Evolutionary conservation across 495 filamentous ascomycete genomes (phyloP).

Genomic region (Patellaria atrata): DNA sequence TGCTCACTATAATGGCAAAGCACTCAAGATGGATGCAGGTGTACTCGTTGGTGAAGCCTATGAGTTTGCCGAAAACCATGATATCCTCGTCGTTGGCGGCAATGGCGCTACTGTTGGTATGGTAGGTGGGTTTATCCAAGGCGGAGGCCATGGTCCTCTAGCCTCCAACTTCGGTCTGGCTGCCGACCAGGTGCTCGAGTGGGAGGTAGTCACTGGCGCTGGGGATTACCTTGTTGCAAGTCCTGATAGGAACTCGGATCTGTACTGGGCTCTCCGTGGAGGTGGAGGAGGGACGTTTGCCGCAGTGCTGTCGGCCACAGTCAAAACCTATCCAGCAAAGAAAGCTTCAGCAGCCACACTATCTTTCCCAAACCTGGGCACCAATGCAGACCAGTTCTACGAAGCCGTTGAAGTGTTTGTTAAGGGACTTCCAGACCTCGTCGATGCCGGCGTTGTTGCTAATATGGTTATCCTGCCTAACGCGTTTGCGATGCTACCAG

Average conservation of each 20-base stretch:
- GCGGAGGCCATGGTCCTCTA: conserved; percentile 3
- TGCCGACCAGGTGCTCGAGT: conserved; percentile 6
- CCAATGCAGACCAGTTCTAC: conserved; percentile 7
- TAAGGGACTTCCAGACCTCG: conserved; percentile 28
- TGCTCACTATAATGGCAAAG: conserved; percentile 3
- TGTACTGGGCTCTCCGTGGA: conserved; percentile 18
- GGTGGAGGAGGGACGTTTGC: conserved; percentile 20
- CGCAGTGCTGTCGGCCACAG: conserved; percentile 8
- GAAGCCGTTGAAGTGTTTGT: conserved; percentile 24
- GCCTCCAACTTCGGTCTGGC: conserved; percentile 1
- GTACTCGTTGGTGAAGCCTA: conserved; percentile 3
- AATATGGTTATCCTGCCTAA: conserved; percentile 37
- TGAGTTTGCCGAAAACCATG: conserved; percentile 1
- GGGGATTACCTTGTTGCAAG: conserved; percentile 2
- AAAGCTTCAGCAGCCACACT: conserved; percentile 8
- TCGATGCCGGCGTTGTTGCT: conserved; percentile 39
- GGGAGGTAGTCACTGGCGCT: conserved; percentile 2
- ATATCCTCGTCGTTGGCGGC: neutral
- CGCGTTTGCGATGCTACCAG: conserved; percentile 11
- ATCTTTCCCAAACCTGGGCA: conserved; percentile 4
- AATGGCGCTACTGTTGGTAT: conserved; percentile 1
- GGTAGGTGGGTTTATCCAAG: conserved; percentile 3
- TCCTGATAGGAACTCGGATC: conserved; percentile 7
- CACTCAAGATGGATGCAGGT: conserved; percentile 6
- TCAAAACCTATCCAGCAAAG: conserved; percentile 10